phyloP scores from a whole-genome alignment of 352 stramenopile species.

The Blastocystis sp. region DNA sequence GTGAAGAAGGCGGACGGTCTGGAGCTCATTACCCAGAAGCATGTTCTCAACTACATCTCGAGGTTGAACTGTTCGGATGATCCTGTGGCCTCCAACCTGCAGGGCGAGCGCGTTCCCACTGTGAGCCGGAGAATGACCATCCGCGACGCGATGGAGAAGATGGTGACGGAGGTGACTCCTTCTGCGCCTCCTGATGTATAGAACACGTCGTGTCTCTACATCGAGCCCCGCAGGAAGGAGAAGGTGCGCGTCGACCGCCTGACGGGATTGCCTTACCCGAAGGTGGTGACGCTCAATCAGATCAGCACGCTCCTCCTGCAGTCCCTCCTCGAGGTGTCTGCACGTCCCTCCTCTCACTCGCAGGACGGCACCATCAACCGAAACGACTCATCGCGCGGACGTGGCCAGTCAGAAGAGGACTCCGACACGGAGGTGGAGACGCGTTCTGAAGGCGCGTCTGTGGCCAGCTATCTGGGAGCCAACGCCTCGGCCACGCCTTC shows the following conservation, averaged over 20 bases:
- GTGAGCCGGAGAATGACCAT: neutral
- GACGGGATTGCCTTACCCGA: slow-evolving; percentile 3
- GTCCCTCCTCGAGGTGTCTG: slow-evolving; percentile 11
- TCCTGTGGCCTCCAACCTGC: neutral
- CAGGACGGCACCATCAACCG: neutral
- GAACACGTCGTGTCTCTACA: slow-evolving; percentile 32
- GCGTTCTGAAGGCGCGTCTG: too few relatives aligned
- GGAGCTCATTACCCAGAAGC: slow-evolving; percentile 48
- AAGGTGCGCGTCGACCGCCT: neutral
- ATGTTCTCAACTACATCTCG: slow-evolving; percentile 37
- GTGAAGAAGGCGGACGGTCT: slow-evolving; percentile 14
- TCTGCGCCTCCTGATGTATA: neutral
- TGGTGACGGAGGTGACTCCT: slow-evolving; percentile 2
- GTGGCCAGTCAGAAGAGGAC: too few relatives aligned
- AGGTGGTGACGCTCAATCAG: slow-evolving; percentile 49
- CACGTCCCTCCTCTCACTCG: neutral
- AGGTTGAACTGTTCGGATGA: slow-evolving; percentile 23
- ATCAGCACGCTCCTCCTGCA: slow-evolving; percentile 40
- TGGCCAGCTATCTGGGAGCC: too few relatives aligned
- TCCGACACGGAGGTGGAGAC: too few relatives aligned
- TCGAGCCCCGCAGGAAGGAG: slow-evolving; percentile 15
- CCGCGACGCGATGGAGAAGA: slow-evolving; percentile 32
- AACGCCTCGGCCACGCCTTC: too few relatives aligned
- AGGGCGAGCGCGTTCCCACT: slow-evolving; percentile 5
- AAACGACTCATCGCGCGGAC: neutral